Conservation (phyloP, 345 rosid genomes). For the Bruguiera gymnorhiza region DNA sequence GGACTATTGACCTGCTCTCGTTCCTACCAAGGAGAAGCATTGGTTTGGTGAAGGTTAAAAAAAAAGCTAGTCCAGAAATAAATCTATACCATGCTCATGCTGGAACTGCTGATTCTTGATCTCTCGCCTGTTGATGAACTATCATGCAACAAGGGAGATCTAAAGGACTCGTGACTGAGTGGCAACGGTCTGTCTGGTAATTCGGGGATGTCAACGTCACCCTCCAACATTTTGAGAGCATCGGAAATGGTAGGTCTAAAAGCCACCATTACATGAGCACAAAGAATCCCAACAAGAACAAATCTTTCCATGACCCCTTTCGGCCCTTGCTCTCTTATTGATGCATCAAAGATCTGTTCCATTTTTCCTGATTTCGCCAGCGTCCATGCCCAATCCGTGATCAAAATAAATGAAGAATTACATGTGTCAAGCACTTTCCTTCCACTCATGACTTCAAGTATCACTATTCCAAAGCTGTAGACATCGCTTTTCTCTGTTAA, state of each 20-base stretch:
- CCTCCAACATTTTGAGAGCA: conserved; percentile 56
- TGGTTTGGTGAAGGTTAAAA: no score
- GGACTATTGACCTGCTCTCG: no score
- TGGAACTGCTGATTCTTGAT: conserved; percentile 21
- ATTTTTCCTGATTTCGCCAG: conserved; percentile 39
- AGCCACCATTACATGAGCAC: conserved; percentile 64
- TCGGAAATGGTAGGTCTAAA: conserved; percentile 52
- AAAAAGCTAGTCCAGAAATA: neutral
- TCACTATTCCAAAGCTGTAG: conserved; percentile 56
- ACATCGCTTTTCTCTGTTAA: conserved; percentile 60
- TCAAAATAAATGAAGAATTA: conserved; percentile 32
- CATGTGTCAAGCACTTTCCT: conserved; percentile 50
- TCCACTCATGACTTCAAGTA: conserved; percentile 56
- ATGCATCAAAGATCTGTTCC: conserved; percentile 36
- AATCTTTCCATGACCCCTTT: conserved; percentile 59
- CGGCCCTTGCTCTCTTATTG: conserved; percentile 42
- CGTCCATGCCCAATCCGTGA: conserved; percentile 64
- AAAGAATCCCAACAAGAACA: conserved; percentile 57
- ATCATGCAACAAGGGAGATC: conserved; percentile 17
- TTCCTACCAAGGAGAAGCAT: no score
- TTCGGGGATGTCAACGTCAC: conserved; percentile 55
- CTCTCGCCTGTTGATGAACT: conserved; percentile 9
- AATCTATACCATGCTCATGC: conserved; percentile 1
- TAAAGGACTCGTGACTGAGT: conserved; percentile 44
- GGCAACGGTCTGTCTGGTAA: conserved; percentile 67